Base-by-base conservation (phyloP, 768 basidiomycete species). In the Chlorophyllum brunneum region DNA sequence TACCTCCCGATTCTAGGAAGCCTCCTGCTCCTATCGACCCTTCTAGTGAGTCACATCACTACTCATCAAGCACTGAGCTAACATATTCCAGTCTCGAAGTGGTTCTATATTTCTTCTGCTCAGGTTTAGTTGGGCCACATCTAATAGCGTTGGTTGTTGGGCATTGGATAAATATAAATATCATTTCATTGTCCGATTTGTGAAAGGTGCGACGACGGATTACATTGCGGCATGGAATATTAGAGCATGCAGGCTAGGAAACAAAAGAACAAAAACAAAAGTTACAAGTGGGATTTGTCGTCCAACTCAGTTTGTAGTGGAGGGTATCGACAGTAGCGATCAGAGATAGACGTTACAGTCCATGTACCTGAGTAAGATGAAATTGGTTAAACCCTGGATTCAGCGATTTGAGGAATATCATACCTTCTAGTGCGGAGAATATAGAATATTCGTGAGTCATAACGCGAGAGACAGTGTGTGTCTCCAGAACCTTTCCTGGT, bases 61-160 rank as follows among this genome's bases (percentile, higher is more conserved):
- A 15, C 16, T 50, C 16, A 15, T 41, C 6, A 22, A 30, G 13
- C 13, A 26, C 55, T 29, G n/a, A 34, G 23, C 40, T 43, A 10
- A 62, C 31, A 36, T 33, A 20, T 47, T 2, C 18, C 33, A 91
- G 90, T 92, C 60, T 90, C 84, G 58, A 92, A 92, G 66, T 92
- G 90, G 91, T 93, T 93, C 83, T 90, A 92, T 72, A 94, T 94
- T 63, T 90, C 92, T 18, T 92, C 91, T 29, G 88, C 88, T 27
- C 86, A 87, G 58, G 86, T 92, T 55, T 92, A 75, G 58, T 43
- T 5, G 24, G 40, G 10, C 22, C 11, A 34, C 22, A 33, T 18
- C 22, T 18, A 30, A 36, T 50, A 49, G 38, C 22, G 20, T 38
- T 5, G 37, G 57, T 55, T 63, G 61, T 62, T 20, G n/a, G 34